These are phyloP conservation scores for Candida adriatica DNA, from an alignment of 805 yeast genomes.

Conservation along the genomic window DNA sequence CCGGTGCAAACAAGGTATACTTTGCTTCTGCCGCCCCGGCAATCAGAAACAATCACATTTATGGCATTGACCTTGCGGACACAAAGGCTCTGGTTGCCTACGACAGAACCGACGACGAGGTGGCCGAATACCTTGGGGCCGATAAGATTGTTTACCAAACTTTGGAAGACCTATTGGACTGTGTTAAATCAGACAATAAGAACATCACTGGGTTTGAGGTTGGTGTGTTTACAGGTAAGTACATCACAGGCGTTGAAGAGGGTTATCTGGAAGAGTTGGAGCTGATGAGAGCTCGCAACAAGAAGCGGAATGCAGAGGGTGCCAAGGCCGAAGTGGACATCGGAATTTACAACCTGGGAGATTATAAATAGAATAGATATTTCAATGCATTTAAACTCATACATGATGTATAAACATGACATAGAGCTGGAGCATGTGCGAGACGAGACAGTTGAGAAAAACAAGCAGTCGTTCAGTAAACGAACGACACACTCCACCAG, in stretches of 20 bases:
- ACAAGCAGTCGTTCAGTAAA: no score
- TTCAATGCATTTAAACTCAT: no score
- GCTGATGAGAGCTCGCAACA: slow-evolving; percentile 72
- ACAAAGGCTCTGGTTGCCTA: slow-evolving; percentile 90
- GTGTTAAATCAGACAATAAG: slow-evolving; percentile 49
- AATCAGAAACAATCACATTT: slow-evolving; percentile 91
- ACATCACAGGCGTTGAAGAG: slow-evolving; percentile 91
- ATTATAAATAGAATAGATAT: slow-evolving; percentile 30
- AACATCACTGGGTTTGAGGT: slow-evolving; percentile 70
- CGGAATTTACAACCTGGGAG: slow-evolving; percentile 54
- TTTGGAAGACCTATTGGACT: slow-evolving; percentile 72
- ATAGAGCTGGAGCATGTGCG: no score
- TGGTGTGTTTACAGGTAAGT: slow-evolving; percentile 93
- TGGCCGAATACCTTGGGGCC: slow-evolving; percentile 77
- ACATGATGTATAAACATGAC: no score
- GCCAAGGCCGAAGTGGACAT: slow-evolving; percentile 76
- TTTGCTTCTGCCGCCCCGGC: slow-evolving; percentile 98
- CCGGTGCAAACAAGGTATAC: slow-evolving; percentile 93
- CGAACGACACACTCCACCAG: no score
- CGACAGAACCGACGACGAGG: slow-evolving; percentile 64
- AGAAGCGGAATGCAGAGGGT: slow-evolving; percentile 50
- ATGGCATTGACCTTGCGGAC: slow-evolving; percentile 96
- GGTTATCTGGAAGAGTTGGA: slow-evolving; percentile 78
- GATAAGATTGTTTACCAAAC: slow-evolving; percentile 88
- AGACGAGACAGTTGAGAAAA: no score